A percentile compares a stretch with the other conserved stretches of the same genome.
Conservation (phyloP, 2,329 filamentous ascomycete species). For the Aspergillus carbonarius region DNA sequence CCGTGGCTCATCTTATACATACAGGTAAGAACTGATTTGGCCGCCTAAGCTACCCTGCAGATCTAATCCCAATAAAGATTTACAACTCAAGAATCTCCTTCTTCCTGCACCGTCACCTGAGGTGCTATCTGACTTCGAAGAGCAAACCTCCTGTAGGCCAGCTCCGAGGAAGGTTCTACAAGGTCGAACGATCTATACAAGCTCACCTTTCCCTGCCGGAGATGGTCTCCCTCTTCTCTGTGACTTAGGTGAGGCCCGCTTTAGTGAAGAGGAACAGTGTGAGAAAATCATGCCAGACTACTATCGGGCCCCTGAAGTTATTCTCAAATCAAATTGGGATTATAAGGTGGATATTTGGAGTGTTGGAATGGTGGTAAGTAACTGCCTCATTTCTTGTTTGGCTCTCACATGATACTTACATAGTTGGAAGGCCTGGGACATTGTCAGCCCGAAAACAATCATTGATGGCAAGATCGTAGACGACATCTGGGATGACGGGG, state of each 20-base stretch:
- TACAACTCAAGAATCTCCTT: too few relatives aligned
- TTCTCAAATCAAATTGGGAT: conserved; percentile 42
- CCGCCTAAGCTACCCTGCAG: too few relatives aligned
- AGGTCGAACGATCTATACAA: conserved; percentile 6
- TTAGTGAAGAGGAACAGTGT: conserved; percentile 17
- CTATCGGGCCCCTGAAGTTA: conserved; percentile 36
- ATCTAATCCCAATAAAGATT: too few relatives aligned
- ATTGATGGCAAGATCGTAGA: conserved; percentile 15
- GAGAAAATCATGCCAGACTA: conserved; percentile 16
- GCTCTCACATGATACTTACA: neutral
- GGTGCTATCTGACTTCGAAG: too few relatives aligned
- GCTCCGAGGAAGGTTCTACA: conserved; percentile 6
- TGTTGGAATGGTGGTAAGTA: conserved; percentile 45
- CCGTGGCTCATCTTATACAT: too few relatives aligned
- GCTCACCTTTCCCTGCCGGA: neutral
- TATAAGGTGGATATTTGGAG: conserved; percentile 51
- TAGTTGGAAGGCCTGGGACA: conserved; percentile 5
- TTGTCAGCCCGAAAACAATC: neutral
- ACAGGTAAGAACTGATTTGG: too few relatives aligned
- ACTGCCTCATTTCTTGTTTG: too few relatives aligned
- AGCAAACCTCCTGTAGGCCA: too few relatives aligned
- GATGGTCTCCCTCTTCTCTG: conserved; percentile 1
- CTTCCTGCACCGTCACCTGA: too few relatives aligned
- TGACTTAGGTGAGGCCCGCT: conserved; percentile 6
- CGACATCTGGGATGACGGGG: conserved; percentile 21